Conservation (phyloP, 768 basidiomycete species). For the Tremella fuciformis region DNA sequence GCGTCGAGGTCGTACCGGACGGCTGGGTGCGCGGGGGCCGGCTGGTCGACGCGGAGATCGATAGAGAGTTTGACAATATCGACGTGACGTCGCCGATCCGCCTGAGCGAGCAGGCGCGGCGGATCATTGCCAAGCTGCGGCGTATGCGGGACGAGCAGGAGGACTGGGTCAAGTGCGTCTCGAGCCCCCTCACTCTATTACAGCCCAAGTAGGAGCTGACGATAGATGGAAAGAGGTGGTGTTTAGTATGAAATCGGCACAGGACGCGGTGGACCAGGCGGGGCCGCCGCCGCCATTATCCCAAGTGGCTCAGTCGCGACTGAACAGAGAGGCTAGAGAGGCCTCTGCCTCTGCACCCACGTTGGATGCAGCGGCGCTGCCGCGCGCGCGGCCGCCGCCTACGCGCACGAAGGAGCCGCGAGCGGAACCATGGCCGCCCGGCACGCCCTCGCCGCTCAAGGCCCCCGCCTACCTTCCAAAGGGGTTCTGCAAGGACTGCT, state of each 20-base stretch:
- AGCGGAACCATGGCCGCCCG: conserved; percentile 19
- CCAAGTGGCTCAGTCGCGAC: background rate
- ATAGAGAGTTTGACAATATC: conserved; percentile 39
- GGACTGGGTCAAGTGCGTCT: conserved; percentile 52
- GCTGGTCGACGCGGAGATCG: conserved; percentile 9
- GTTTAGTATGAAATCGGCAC: conserved; percentile 44
- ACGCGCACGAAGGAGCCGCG: conserved; percentile 3
- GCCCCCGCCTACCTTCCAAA: conserved; percentile 42
- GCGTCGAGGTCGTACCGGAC: conserved; percentile 19
- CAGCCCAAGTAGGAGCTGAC: background rate
- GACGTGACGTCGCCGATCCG: conserved; percentile 49
- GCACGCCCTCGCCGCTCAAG: conserved; percentile 26
- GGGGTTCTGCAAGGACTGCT: conserved; percentile 82
- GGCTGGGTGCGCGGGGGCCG: conserved; percentile 6
- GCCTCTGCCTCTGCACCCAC: background rate
- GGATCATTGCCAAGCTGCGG: conserved; percentile 49
- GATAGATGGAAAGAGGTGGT: conserved; percentile 53
- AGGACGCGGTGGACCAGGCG: conserved; percentile 25
- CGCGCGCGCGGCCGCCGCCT: conserved; percentile 5
- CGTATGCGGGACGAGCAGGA: conserved; percentile 51
- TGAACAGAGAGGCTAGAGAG: conserved; percentile 3
- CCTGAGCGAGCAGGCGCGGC: conserved; percentile 50
- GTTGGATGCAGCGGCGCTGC: background rate
- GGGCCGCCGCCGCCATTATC: conserved; percentile 4
- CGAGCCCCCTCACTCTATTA: no score